Base-by-base conservation (phyloP, 176 grass and related monocot species). In the Aegilops longissima region DNA sequence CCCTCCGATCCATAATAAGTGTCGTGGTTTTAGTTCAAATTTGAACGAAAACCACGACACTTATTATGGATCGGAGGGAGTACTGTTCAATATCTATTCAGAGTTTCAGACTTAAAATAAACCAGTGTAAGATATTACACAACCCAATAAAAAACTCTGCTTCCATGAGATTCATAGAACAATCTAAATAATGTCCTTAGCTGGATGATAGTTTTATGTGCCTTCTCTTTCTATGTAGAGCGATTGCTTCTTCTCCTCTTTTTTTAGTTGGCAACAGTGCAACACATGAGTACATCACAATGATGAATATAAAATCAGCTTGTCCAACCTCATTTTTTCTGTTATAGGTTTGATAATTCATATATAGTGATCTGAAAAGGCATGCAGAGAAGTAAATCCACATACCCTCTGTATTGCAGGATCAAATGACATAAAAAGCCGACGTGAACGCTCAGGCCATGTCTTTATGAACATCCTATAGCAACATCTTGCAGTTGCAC, bases 391-490 rank as follows among this genome's bases (percentile, higher is more conserved):
- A 80, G 56, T 76, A 70, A 66, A 88, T 85, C 30, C 62, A n/a
- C 40, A 83, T 92, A 98, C 95, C 91, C 93, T 93, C 83, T 98
- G 93, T 80, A 92, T 88, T 18, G 90, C 91, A 85, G 93, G 91
- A 90, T 95, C 95, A 93, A 98, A 93, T 61, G 93, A 92, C 86
- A 91, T 84, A 47, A 95, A 95, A 38, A 98, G 91, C 14, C 85
- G 83, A 33, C 62, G 74, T 82, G 95, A 93, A 25, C 93, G 89
- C 42, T 95, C 89, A 11, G 93, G 95, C 95, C 95, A 97, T 76
- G 89, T 93, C 83, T 93, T 98, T 69, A 86, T 92, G 83, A 98
- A 98, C 84, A 98, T 84, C 77, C 93, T 80, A 62, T 93, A 98
- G 83, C 93, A 95, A 58, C 85, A 68, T 81, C 93, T 93, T 85